Conservation (phyloP, 73 alveolate species). For the Durusdinium trenchii region DNA sequence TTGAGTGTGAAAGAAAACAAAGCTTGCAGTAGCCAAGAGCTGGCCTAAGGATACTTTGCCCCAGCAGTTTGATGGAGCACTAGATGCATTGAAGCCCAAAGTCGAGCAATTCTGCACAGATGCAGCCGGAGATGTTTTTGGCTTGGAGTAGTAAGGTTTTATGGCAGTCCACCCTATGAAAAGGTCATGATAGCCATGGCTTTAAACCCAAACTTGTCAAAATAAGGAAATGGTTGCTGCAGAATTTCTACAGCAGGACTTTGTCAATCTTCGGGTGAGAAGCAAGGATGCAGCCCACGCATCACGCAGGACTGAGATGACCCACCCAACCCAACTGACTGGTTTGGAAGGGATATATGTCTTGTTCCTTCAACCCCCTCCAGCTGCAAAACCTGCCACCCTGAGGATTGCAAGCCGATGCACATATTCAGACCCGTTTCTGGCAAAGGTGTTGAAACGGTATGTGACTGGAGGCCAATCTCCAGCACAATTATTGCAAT, state of each 20-base stretch:
- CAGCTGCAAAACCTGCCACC: too few species aligned
- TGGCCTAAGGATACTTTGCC: not conserved
- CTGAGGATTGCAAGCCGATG: not conserved
- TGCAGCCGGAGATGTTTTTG: not conserved
- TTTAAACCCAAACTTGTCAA: not conserved
- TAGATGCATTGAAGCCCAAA: not conserved
- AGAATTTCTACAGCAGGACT: not conserved
- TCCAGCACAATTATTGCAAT: conserved; percentile 2
- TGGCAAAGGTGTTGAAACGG: not conserved
- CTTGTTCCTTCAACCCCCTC: too few species aligned
- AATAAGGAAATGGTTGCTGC: not conserved
- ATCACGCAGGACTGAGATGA: conserved; percentile 40
- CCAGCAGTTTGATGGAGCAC: not conserved
- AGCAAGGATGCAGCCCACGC: conserved; percentile 29
- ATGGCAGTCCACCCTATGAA: not conserved
- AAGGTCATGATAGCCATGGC: not conserved
- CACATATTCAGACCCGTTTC: not conserved
- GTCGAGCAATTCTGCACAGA: conserved; percentile 17
- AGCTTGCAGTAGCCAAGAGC: too few species aligned
- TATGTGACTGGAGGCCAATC: not conserved
- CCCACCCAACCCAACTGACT: too few species aligned
- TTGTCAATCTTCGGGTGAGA: not conserved
- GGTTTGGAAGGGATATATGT: too few species aligned
- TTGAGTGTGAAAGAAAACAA: too few species aligned
- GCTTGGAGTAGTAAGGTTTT: not conserved